Conservation (phyloP, 495 filamentous ascomycete genomes). For the Penicillium simplicissimum region DNA sequence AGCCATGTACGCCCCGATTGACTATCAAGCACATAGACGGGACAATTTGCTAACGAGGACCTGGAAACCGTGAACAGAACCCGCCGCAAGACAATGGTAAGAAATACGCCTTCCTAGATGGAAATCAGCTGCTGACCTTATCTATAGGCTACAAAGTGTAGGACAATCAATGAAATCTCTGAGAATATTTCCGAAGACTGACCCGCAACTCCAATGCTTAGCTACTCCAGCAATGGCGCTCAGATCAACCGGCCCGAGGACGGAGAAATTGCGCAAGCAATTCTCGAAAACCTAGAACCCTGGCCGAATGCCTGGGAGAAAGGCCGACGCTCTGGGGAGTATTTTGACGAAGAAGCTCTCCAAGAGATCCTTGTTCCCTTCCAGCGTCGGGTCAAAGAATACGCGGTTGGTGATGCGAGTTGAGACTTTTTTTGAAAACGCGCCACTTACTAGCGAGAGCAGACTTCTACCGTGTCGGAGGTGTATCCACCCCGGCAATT, state of each 20-base stretch:
- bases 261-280: slow-evolving; percentile 58
- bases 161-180: slow-evolving; percentile 13
- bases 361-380: slow-evolving; percentile 46
- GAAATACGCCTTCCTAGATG: neutral
- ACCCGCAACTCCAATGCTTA: slow-evolving; percentile 12
- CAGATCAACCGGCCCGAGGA: slow-evolving; percentile 71
- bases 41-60: slow-evolving; percentile 18
- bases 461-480: slow-evolving; percentile 41
- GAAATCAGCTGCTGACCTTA: slow-evolving; percentile 12
- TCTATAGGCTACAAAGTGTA: slow-evolving; percentile 65
- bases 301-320: slow-evolving; percentile 54
- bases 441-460: slow-evolving; percentile 13
- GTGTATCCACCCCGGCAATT: slow-evolving; percentile 43
- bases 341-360: slow-evolving; percentile 45
- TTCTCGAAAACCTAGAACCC: slow-evolving; percentile 58
- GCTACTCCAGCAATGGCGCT: slow-evolving; percentile 67
- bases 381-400: slow-evolving; percentile 40
- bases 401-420: slow-evolving; percentile 31
- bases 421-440: neutral
- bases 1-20: slow-evolving; percentile 51
- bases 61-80: slow-evolving; percentile 42
- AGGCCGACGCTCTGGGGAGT: slow-evolving; percentile 40
- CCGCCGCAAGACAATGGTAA: slow-evolving; percentile 66
- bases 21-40: neutral
- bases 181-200: neutral